Base-by-base conservation (phyloP, 108 stramenopile genomes). In the Phaeodactylum tricornutum region DNA sequence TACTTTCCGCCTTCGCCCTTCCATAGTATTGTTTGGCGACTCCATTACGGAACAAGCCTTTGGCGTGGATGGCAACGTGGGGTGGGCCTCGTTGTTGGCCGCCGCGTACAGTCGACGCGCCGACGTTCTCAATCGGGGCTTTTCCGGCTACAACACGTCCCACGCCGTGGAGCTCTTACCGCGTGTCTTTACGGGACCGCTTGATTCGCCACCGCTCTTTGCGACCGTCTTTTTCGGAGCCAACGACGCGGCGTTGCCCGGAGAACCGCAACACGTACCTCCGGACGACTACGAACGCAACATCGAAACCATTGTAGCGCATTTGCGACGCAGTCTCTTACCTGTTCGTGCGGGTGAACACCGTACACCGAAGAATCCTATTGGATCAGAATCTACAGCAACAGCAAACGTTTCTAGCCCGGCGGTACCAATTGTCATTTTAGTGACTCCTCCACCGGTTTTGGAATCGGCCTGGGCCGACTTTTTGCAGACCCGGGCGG, bases 51-150 rank as follows among this genome's bases (percentile, higher is more conserved):
- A 79, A 47, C 66, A 55, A 29, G 66, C 62, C 0, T 77, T 75
- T 61, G 74, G 66, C 23, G 64, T 53, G 12, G 56, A 57, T 24
- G 57, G 47, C 7, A 39, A 40, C 8, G 31, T 56, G 9, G 83
- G 83, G 7, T 85, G 83, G 83, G 83, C 59, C 3, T 68, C 74
- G 0, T 38, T 58, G 17, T 37, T 85, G 6, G 52, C 77, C 0
- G 32, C 64, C 33, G 39, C 53, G 14, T 85, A 77, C 47, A 54
- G 54, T 23, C 66, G 78, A 26, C 53, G 78, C 28, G 78, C 74
- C 14, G 83, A 85, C 50, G 74, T 85, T 4, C 40, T 80, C 29
- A 80, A 78, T 51, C 70, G 83, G 17, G 83, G 83, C 9, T 80
- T 75, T 31, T 70, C 68, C 8, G 83, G 83, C 6, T 85, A 85